phyloP scores from a whole-genome alignment of 2,329 filamentous ascomycete species.

The Pseudogymnoascus sp. region DNA sequence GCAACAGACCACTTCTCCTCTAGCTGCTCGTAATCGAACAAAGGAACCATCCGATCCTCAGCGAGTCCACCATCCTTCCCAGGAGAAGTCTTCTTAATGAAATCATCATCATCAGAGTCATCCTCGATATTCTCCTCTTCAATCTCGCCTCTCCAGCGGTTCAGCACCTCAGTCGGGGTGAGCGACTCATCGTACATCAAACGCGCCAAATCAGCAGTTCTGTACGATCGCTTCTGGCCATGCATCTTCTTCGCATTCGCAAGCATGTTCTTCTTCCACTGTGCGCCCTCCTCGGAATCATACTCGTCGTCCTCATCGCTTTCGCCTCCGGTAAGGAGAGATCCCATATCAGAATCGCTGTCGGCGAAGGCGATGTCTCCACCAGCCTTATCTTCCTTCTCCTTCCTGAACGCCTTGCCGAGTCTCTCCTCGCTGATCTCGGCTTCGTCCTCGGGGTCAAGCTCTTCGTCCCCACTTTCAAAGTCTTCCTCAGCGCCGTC shows the following conservation, averaged over 20 bases:
- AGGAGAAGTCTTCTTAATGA: slow-evolving; percentile 58
- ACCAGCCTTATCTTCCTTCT: slow-evolving; percentile 46
- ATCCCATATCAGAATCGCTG: slow-evolving; percentile 93
- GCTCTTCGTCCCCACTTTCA: slow-evolving; percentile 46
- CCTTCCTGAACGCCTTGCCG: slow-evolving; percentile 54
- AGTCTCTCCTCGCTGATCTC: slow-evolving; percentile 55
- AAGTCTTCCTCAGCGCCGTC: slow-evolving; percentile 48
- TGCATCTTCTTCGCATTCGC: slow-evolving; percentile 69
- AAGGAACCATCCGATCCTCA: slow-evolving; percentile 74
- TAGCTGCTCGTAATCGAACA: slow-evolving; percentile 72
- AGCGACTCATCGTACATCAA: slow-evolving; percentile 84
- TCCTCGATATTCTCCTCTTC: slow-evolving; percentile 49
- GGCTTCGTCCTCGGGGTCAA: slow-evolving; percentile 44
- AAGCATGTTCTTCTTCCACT: slow-evolving; percentile 85
- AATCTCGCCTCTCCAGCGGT: slow-evolving; percentile 69
- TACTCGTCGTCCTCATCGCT: slow-evolving; percentile 39
- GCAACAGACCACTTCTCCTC: slow-evolving; percentile 79
- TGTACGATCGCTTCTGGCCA: slow-evolving; percentile 62
- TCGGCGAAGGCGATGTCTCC: slow-evolving; percentile 88
- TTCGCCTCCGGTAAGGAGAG: slow-evolving; percentile 43
- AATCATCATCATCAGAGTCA: slow-evolving; percentile 50
- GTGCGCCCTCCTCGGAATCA: slow-evolving; percentile 63
- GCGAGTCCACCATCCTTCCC: slow-evolving; percentile 61
- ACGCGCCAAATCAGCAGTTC: slow-evolving; percentile 74
- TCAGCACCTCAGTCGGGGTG: slow-evolving; percentile 66